Conservation (phyloP, 768 basidiomycete genomes). For the Amanita exitialis region DNA sequence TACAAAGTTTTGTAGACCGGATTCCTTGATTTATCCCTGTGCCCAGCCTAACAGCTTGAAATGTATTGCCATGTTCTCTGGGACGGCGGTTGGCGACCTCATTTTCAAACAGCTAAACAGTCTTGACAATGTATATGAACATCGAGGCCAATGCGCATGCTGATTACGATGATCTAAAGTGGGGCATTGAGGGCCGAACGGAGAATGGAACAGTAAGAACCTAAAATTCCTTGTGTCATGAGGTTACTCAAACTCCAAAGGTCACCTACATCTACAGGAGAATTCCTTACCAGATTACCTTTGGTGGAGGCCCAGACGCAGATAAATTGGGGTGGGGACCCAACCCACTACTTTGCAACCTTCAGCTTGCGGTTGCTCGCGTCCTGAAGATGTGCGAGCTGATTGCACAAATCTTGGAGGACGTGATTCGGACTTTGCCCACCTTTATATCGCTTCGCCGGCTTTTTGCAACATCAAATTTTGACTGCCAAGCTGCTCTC, state of each 20-base stretch:
- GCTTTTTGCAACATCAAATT: conserved; percentile 1
- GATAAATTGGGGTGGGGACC: conserved; percentile 10
- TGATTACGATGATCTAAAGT: conserved; percentile 6
- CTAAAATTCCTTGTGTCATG: background rate
- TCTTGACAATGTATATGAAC: conserved; percentile 8
- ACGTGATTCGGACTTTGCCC: conserved; percentile 2
- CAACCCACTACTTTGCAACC: conserved; percentile 14
- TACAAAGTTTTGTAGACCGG: background rate
- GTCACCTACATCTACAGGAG: conserved; percentile 8
- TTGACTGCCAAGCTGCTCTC: background rate
- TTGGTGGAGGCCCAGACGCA: conserved; percentile 7
- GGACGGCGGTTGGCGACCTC: conserved; percentile 2
- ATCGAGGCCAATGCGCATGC: conserved; percentile 5
- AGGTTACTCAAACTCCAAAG: background rate
- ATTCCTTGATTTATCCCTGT: background rate
- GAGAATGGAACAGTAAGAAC: conserved; percentile 4
- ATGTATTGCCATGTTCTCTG: conserved; percentile 6
- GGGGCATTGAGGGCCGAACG: conserved; percentile 6
- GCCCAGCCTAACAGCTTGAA: conserved; percentile 5
- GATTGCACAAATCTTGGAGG: conserved; percentile 1
- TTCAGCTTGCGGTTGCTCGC: conserved; percentile 14
- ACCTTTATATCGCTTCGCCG: background rate
- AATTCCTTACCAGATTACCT: background rate
- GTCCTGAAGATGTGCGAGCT: conserved; percentile 1
- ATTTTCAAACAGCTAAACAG: conserved; percentile 4